Evolutionary conservation across 2,329 filamentous ascomycete species (phyloP), one percentile per base, ranked within the genome.

Genomic region (Aspergillus novofumigatus): DNA sequence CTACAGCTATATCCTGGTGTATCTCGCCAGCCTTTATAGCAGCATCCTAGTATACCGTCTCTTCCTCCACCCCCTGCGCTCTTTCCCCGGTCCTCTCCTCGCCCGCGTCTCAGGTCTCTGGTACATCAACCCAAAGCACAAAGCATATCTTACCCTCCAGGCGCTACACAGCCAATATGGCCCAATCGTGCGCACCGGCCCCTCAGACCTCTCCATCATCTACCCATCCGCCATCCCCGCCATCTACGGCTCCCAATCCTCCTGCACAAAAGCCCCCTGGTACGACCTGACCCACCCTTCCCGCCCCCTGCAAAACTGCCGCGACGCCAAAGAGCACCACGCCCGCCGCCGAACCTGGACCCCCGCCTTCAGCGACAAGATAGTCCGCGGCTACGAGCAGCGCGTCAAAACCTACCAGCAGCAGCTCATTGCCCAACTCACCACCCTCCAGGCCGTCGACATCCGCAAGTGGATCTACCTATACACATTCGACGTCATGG

Each of bases 361-460:
- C 52, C 60, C 66, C 9, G 77, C 70, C 0, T 79, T 79, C 61
- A 73, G 71, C 54, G 72, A 75, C 56, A 73, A 71, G 53, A 69
- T 73, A 4, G 56, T 79, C 23, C 69, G 75, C 3, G 74, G 72
- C 3, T 79, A 79, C 57, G 77, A 79, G 57, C 55, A 66, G 17
- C 67, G 74, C 1, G 65, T 79, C 2, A 62, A 66, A 14, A 60
- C 53, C 3, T 75, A 76, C 59, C 74, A 71, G 23, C 64, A 74
- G 47, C 65, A 71, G 57, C 62, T 79, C 6, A 55, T 75, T 1
- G 45, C 62, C 3, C 65, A 69, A 5, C 57, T 79, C 52, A 55
- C 0, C 65, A 53, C 62, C 69, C 54, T 51, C 66, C 54, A 60
- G 67, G 17, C 61, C 0, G 58, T 81, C 9, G 68, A 77, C 49